Percentiles rank a stretch among this genome's conserved stretches.
These are phyloP conservation scores for Ophiocytium majus DNA, from an alignment of 352 stramenopile species.

Conservation along the genomic window DNA sequence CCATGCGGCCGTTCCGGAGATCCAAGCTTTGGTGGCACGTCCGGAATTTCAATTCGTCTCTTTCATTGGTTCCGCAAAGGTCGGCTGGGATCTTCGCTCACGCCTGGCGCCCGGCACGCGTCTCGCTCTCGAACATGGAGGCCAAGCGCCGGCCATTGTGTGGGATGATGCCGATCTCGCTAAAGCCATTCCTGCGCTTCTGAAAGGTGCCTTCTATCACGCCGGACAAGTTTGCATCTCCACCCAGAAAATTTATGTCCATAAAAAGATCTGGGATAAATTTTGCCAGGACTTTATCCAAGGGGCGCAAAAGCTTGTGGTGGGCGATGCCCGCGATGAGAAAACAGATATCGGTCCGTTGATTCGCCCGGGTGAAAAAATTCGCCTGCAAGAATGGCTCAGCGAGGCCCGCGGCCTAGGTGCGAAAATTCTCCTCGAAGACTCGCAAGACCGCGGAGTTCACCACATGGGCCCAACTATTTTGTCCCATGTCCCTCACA, in stretches of 20 bases:
- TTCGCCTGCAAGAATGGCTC: constrained; percentile 5
- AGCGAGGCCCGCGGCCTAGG: neutral
- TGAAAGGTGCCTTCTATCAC: constrained; percentile 18
- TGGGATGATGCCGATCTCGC: constrained; percentile 10
- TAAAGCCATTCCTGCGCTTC: neutral
- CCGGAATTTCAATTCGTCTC: neutral
- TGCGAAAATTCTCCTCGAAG: constrained; percentile 16
- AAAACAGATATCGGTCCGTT: constrained; percentile 17
- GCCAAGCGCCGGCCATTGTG: neutral
- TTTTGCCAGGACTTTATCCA: constrained; percentile 5
- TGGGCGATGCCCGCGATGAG: neutral
- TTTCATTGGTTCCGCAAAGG: constrained; percentile 31
- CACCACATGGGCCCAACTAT: constrained; percentile 9
- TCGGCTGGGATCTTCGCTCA: constrained; percentile 12
- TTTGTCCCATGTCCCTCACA: neutral
- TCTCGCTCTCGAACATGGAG: constrained; percentile 6
- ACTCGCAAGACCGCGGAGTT: too few relatives aligned
- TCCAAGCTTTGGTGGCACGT: neutral
- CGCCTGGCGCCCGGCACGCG: neutral
- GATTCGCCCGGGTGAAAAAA: constrained; percentile 15
- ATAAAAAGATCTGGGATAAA: neutral
- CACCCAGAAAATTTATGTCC: constrained; percentile 11
- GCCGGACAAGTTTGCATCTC: constrained; percentile 25
- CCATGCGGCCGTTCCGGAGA: neutral
- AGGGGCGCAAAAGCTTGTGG: neutral